These are phyloP conservation scores for Delitschia confertaspora DNA, from an alignment of 495 filamentous ascomycete genomes.

Conservation along the genomic window DNA sequence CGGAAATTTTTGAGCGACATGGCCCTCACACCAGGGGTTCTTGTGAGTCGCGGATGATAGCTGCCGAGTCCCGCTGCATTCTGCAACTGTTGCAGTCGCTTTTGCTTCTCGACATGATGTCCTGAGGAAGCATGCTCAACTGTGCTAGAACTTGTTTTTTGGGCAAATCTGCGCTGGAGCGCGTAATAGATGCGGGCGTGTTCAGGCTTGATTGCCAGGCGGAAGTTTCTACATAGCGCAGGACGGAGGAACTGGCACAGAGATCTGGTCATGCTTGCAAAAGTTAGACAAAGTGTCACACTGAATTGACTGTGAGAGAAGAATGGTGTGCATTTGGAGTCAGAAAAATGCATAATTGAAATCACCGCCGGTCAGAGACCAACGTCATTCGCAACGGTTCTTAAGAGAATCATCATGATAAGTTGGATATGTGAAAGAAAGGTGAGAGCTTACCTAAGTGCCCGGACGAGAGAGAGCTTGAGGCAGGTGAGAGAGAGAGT, in stretches of 20 bases:
- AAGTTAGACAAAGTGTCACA: constrained; percentile 18
- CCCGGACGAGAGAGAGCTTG: no score
- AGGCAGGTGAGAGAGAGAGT: no score
- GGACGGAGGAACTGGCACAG: constrained; percentile 47
- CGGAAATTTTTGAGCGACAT: constrained; percentile 13
- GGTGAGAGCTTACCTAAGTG: not conserved
- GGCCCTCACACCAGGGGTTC: constrained; percentile 12
- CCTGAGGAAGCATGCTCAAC: constrained; percentile 1
- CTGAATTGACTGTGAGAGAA: not conserved
- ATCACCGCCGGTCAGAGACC: constrained; percentile 33
- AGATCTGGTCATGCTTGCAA: constrained; percentile 26
- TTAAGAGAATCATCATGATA: constrained; percentile 32
- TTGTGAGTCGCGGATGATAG: constrained; percentile 44
- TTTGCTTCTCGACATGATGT: constrained; percentile 34
- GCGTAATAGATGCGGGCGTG: constrained; percentile 42
- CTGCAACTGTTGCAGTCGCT: constrained; percentile 45
- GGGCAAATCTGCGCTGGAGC: constrained; percentile 22
- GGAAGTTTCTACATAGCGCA: constrained; percentile 38
- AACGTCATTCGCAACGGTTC: constrained; percentile 99
- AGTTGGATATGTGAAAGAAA: not conserved
- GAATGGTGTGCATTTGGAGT: not conserved
- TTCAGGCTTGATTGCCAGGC: constrained; percentile 25
- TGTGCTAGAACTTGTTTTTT: no score
- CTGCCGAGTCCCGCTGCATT: constrained; percentile 35
- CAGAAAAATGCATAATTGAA: not conserved